These are phyloP conservation scores for Globisporangium uncinulatum DNA, from an alignment of 352 stramenopile species.

Conservation along the genomic window DNA sequence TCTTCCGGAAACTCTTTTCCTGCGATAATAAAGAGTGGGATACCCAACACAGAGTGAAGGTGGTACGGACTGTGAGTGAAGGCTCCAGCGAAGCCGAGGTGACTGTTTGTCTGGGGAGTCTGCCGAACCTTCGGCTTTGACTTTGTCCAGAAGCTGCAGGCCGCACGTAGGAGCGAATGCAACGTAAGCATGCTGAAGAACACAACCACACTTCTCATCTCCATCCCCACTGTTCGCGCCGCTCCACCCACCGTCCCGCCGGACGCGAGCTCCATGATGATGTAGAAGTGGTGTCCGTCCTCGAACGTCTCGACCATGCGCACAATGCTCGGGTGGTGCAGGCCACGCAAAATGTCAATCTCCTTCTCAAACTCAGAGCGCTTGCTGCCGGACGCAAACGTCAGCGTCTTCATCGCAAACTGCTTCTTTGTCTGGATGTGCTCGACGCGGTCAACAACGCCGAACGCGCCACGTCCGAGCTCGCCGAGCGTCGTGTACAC, in stretches of 20 bases:
- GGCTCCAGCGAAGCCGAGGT: background rate
- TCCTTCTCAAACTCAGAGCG: conserved; percentile 70
- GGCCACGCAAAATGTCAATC: conserved; percentile 64
- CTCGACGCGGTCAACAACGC: conserved; percentile 69
- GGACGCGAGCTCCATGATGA: conserved; percentile 81
- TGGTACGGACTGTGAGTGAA: background rate
- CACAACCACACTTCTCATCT: background rate
- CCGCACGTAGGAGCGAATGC: background rate
- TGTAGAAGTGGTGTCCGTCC: conserved; percentile 71
- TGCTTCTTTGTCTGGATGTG: conserved; percentile 57
- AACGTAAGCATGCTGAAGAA: background rate
- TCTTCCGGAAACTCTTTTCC: conserved; percentile 46
- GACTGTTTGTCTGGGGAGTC: background rate
- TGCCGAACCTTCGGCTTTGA: conserved; percentile 32
- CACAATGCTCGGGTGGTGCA: conserved; percentile 81
- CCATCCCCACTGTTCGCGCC: background rate
- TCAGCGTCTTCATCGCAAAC: conserved; percentile 80
- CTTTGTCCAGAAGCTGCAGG: conserved; percentile 47
- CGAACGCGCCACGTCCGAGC: conserved; percentile 66
- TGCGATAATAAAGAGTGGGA: background rate
- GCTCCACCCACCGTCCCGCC: conserved; percentile 32
- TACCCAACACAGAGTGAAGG: too few species aligned
- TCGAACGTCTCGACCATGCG: conserved; percentile 79
- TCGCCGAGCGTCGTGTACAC: conserved; percentile 48
- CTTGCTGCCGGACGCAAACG: conserved; percentile 53